A percentile compares a stretch with the other conserved stretches of the same genome.
These are phyloP conservation scores for Macrocybe sp. DNA, from an alignment of 1,284 basidiomycete genomes.

Conservation along the genomic window DNA sequence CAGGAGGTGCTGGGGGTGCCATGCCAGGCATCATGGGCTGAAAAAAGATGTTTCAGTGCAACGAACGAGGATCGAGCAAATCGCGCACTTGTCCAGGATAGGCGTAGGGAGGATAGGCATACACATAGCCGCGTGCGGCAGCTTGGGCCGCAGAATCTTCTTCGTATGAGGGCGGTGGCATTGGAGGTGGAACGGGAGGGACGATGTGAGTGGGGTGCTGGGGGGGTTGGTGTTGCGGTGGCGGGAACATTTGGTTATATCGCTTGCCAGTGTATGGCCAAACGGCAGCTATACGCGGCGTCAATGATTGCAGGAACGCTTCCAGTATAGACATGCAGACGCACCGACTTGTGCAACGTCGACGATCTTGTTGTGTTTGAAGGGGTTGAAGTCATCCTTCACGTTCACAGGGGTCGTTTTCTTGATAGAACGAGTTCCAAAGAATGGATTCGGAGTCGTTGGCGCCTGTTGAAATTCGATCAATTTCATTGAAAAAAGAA, in stretches of 20 bases:
- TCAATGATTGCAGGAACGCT: constrained; percentile 2
- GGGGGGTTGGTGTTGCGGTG: constrained; percentile 48
- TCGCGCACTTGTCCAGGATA: constrained; percentile 66
- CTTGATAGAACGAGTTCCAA: constrained; percentile 74
- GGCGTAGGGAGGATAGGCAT: constrained; percentile 68
- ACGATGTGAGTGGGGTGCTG: constrained; percentile 60
- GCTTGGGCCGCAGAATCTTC: constrained; percentile 63
- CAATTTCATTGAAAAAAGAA: not conserved
- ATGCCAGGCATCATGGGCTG: constrained; percentile 80
- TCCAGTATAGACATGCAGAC: constrained; percentile 23
- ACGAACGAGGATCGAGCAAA: constrained; percentile 2
- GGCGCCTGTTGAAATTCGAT: constrained; percentile 22
- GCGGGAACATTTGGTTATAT: constrained; percentile 73
- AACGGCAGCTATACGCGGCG: constrained; percentile 44
- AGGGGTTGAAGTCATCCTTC: constrained; percentile 94
- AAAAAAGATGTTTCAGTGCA: constrained; percentile 8
- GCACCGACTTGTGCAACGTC: constrained; percentile 70
- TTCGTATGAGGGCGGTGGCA: constrained; percentile 69
- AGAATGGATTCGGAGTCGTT: constrained; percentile 75
- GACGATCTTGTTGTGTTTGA: constrained; percentile 79
- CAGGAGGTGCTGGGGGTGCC: constrained; percentile 67
- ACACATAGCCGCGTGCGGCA: constrained; percentile 58
- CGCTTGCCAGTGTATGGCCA: constrained; percentile 92
- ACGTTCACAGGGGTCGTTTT: constrained; percentile 69
- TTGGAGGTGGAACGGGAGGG: constrained; percentile 59